Evolutionary conservation across 2,329 filamentous ascomycete species (phyloP).

Genomic region (Purpureocillium takamizusanense): DNA sequence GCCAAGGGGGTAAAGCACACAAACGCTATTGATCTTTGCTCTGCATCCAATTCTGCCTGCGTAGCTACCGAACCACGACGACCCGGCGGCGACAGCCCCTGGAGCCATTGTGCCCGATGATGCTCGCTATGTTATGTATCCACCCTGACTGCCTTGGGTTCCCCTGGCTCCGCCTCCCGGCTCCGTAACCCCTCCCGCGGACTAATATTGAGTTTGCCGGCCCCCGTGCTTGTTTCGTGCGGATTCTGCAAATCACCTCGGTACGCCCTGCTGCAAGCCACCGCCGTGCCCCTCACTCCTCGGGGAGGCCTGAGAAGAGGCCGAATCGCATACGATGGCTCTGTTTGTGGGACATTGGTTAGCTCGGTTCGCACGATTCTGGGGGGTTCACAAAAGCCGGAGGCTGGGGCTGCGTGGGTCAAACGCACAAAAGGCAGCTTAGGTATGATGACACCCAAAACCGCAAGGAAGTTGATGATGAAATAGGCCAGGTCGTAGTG

Average conservation of each 20-base stretch:
- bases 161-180: slow-evolving; percentile 3
- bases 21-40: too few species aligned
- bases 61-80: too few species aligned
- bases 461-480: slow-evolving; percentile 90
- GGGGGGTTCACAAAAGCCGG: not conserved
- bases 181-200: not conserved
- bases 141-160: slow-evolving; percentile 9
- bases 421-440: slow-evolving; percentile 85
- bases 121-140: slow-evolving; percentile 25
- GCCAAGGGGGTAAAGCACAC: too few species aligned
- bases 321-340: slow-evolving; percentile 72
- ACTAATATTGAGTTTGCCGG: not conserved
- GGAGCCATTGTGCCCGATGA: slow-evolving; percentile 20
- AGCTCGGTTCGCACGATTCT: not conserved
- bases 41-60: too few species aligned
- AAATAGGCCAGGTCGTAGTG: slow-evolving; percentile 98
- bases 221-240: too few species aligned
- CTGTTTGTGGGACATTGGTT: slow-evolving; percentile 31
- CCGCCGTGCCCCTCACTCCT: slow-evolving; percentile 33
- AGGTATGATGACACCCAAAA: slow-evolving; percentile 86
- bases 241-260: slow-evolving; percentile 1
- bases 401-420: not conserved
- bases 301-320: slow-evolving; percentile 60
- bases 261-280: slow-evolving; percentile 3
- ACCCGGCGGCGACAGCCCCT: not conserved